Conservation (phyloP, 345 rosid species). For the Litchi chinensis region DNA sequence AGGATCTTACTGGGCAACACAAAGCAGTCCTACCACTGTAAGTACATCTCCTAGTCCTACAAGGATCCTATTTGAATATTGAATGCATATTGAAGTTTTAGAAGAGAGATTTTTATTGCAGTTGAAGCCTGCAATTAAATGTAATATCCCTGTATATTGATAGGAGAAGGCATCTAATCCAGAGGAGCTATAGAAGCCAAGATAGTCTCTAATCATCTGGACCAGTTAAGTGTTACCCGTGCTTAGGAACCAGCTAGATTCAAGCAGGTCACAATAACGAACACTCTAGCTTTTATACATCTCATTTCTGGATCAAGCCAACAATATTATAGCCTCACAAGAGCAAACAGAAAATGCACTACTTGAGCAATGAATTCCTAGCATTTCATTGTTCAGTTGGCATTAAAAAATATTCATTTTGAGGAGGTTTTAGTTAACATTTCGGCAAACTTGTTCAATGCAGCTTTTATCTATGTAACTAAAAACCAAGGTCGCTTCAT, state of each 20-base stretch:
- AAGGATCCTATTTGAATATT: not conserved
- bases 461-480: conserved; percentile 8
- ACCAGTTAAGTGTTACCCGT: not conserved
- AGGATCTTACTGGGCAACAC: not conserved
- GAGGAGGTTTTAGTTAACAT: not conserved
- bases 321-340: not conserved
- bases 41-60: not conserved
- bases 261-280: not conserved
- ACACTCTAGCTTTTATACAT: not conserved
- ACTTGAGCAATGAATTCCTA: not conserved
- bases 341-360: not conserved
- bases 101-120: not conserved
- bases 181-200: not conserved
- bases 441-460: not conserved
- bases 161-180: not conserved
- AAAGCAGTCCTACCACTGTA: not conserved
- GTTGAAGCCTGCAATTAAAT: not conserved
- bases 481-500: not conserved
- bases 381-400: not conserved
- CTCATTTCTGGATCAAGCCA: not conserved
- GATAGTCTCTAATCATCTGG: not conserved
- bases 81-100: no score
- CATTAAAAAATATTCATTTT: no score
- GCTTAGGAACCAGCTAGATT: not conserved
- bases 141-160: not conserved